phyloP scores from a whole-genome alignment of 2,329 filamentous ascomycete genomes.

The Aureobasidium sp. region DNA sequence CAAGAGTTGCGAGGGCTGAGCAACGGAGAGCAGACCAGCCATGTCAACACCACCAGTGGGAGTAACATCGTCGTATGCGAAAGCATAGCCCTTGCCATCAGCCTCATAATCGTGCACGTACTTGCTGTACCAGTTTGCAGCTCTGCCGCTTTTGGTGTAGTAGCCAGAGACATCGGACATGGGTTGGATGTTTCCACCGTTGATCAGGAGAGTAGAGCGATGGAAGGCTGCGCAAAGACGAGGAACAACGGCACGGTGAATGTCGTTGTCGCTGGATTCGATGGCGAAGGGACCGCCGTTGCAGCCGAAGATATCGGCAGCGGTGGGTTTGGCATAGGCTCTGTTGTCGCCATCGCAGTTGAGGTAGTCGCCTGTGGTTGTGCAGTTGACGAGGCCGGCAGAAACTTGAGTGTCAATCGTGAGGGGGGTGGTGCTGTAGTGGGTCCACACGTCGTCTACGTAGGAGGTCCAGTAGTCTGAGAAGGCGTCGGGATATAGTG shows the following conservation, averaged over 20 bases:
- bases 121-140: slow-evolving; percentile 46
- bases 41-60: slow-evolving; percentile 47
- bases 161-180: slow-evolving; percentile 30
- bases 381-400: slow-evolving; percentile 45
- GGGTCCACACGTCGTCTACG: slow-evolving; percentile 42
- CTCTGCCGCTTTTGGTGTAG: slow-evolving; percentile 29
- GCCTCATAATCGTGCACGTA: slow-evolving; percentile 52
- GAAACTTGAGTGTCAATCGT: slow-evolving; percentile 57
- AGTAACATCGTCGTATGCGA: slow-evolving; percentile 62
- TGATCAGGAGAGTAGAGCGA: slow-evolving; percentile 55
- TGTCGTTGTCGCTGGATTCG: slow-evolving; percentile 28
- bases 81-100: slow-evolving; percentile 56
- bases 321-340: slow-evolving; percentile 48
- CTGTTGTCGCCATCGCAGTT: slow-evolving; percentile 32
- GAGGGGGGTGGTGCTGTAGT: slow-evolving; percentile 38
- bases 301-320: slow-evolving; percentile 59
- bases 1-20: slow-evolving; percentile 34
- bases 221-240: slow-evolving; percentile 72
- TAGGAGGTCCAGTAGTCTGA: slow-evolving; percentile 42
- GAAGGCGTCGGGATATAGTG: slow-evolving; percentile 37
- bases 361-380: slow-evolving; percentile 33
- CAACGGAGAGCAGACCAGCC: slow-evolving; percentile 38
- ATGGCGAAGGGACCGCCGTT: slow-evolving; percentile 53
- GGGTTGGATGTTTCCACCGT: slow-evolving; percentile 41
- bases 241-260: slow-evolving; percentile 54